Conservation (phyloP, 2,329 filamentous ascomycete species). For the Ceratocystis alfenasii region DNA sequence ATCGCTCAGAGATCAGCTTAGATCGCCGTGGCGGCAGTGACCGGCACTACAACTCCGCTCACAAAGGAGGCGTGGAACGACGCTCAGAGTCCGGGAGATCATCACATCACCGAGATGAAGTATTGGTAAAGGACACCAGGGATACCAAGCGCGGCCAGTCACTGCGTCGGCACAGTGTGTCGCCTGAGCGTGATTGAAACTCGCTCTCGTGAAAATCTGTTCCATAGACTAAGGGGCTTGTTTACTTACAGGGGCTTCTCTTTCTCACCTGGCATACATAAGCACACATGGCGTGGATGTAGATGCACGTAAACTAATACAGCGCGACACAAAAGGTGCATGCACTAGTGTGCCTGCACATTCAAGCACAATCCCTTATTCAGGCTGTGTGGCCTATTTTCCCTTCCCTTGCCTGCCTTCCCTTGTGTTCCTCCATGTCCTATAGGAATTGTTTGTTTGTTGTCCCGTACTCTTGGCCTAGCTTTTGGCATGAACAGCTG, state of each 20-base stretch:
- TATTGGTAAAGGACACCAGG: not conserved
- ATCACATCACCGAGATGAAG: not conserved
- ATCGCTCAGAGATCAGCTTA: not conserved
- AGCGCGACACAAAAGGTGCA: not conserved
- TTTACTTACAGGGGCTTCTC: not conserved
- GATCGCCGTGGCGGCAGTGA: not conserved
- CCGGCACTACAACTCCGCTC: not conserved
- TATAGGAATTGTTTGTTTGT: not conserved
- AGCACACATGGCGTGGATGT: not conserved
- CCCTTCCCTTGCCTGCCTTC: not conserved
- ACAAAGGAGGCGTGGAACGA: not conserved
- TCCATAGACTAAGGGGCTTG: not conserved
- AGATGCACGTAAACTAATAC: not conserved
- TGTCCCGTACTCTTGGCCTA: not conserved
- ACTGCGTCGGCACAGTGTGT: not conserved
- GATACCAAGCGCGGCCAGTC: not conserved
- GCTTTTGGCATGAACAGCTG: not conserved
- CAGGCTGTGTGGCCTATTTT: not conserved
- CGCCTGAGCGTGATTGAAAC: not conserved
- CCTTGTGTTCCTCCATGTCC: not conserved
- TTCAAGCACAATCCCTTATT: constrained; percentile 4
- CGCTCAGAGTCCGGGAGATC: not conserved
- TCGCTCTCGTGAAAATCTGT: not conserved
- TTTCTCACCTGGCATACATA: not conserved
- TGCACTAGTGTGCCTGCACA: not conserved